A percentile compares a stretch with the other conserved stretches of the same genome.
Evolutionary conservation across 345 rosid genomes (phyloP).

Genomic region (Pelargonium nanum): DNA sequence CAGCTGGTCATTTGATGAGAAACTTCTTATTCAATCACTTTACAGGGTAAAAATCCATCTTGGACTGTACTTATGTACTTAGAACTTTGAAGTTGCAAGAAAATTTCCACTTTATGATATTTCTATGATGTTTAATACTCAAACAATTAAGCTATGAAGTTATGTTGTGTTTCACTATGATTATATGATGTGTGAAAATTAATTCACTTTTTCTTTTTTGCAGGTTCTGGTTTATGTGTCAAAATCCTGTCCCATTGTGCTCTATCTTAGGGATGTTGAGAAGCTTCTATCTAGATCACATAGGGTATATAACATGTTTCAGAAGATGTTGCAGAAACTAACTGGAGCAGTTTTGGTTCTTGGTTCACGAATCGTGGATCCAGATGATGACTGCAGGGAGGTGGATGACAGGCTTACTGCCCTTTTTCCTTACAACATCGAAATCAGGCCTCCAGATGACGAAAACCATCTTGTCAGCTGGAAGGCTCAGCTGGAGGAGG

Average conservation of each 20-base stretch:
- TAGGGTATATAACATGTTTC: constrained; percentile 58
- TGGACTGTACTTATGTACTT: neutral
- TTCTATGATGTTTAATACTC: neutral
- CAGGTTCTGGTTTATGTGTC: constrained; percentile 75
- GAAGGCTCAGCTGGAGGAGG: constrained; percentile 87
- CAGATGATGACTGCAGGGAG: constrained; percentile 30
- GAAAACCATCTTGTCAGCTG: constrained; percentile 73
- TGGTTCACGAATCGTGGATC: constrained; percentile 62
- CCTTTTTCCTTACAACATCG: constrained; percentile 81
- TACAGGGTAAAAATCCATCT: constrained; percentile 56
- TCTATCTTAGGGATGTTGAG: constrained; percentile 74
- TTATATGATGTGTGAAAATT: neutral
- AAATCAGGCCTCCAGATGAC: constrained; percentile 79
- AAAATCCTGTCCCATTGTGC: constrained; percentile 62
- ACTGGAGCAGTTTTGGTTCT: constrained; percentile 76
- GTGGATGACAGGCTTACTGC: constrained; percentile 52
- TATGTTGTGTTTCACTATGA: neutral
- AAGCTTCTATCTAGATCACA: constrained; percentile 53
- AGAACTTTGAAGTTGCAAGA: neutral
- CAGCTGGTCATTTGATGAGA: constrained; percentile 85
- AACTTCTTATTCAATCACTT: constrained; percentile 65
- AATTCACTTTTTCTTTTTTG: constrained; percentile 1
- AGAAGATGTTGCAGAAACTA: constrained; percentile 64
- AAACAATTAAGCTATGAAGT: neutral
- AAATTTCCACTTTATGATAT: neutral